Evolutionary conservation across 345 rosid genomes (phyloP).

Genomic region (Aquilaria yunnanensis): DNA sequence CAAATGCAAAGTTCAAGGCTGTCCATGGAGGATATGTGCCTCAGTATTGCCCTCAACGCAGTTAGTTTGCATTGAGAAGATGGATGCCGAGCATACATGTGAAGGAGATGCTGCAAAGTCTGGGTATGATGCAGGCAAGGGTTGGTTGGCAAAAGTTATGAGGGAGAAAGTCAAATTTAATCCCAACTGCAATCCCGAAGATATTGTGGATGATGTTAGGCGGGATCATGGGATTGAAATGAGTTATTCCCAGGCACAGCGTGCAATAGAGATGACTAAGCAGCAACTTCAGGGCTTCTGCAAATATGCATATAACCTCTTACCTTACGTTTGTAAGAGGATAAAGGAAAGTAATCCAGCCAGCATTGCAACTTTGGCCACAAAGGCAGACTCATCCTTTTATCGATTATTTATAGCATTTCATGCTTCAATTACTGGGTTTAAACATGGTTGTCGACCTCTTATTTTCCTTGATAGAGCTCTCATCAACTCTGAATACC

Average conservation of each 20-base stretch:
- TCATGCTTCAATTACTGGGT: conserved; percentile 47
- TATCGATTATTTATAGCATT: conserved; percentile 47
- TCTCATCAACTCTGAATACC: conserved; percentile 39
- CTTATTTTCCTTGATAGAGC: conserved; percentile 47
- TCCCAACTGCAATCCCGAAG: conserved; percentile 48
- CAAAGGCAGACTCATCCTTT: conserved; percentile 37
- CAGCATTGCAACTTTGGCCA: conserved; percentile 34
- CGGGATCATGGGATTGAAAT: conserved; percentile 48
- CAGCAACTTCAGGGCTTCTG: conserved; percentile 43
- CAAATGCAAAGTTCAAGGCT: conserved; percentile 40
- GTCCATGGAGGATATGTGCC: conserved; percentile 50
- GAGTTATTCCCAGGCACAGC: conserved; percentile 52
- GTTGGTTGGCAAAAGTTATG: conserved; percentile 27
- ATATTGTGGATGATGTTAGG: conserved; percentile 35
- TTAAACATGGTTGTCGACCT: conserved; percentile 51
- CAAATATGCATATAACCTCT: conserved; percentile 38
- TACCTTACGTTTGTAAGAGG: conserved; percentile 52
- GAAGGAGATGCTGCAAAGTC: conserved; percentile 40
- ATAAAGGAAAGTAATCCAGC: conserved; percentile 48
- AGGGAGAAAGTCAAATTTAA: conserved; percentile 11
- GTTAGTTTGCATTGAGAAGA: conserved; percentile 39
- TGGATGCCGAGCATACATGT: conserved; percentile 43
- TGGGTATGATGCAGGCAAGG: conserved; percentile 46
- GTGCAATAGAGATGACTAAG: conserved; percentile 49
- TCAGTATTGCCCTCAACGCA: conserved; percentile 39